Evolutionary conservation across 2,329 filamentous ascomycete genomes (phyloP), one percentile per base, ranked within the genome.

Genomic region (Colletotrichum sp.): DNA sequence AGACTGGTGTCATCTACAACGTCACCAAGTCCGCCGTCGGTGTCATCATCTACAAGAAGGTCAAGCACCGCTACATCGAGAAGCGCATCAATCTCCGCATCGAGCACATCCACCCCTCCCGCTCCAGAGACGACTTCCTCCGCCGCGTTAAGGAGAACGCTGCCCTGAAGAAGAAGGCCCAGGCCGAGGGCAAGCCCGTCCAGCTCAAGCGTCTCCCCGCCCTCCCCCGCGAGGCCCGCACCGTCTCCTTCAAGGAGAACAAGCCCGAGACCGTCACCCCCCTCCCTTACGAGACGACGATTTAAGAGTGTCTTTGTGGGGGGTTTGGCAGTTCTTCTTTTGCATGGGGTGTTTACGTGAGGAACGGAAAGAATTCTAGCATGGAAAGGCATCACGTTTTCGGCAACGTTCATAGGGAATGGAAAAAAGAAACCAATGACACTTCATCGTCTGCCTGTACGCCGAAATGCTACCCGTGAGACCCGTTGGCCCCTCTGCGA

Each of bases 51-150:
- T 96, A 98, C 94, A 98, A 98, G 93, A 95, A 97, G 89, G 97
- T 99, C 87, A 96, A 96, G 90, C 97, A 98, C 94, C 95, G 96
- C 85, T 99, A 98, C 93, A 92, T 99, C 88, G 97, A 99, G 95
- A 99, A 99, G 96, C 96, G 97, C 88, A 93, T 99, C 91, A 98
- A 98, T 93, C 92, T 99, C 90, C 95, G 97, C 87, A 89, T 98
- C 89, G 97, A 99, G 94, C 97, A 99, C 94, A 92, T 99, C 89
- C 89, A 90, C 85, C 94, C 95, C 86, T 98, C 96, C 82, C 94
- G 97, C 87, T 98, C 96, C 84, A 93, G 97, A 86, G 96, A 98
- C 84, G 96, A 97, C 88, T 98, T 99, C 92, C 89, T 98, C 85
- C 93, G 92, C 90, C 94, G 96, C 85, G 96, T 99, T 88, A 98